Evolutionary conservation across 1,284 basidiomycete genomes (phyloP).

Genomic region (Microbotryomycetes sp.): DNA sequence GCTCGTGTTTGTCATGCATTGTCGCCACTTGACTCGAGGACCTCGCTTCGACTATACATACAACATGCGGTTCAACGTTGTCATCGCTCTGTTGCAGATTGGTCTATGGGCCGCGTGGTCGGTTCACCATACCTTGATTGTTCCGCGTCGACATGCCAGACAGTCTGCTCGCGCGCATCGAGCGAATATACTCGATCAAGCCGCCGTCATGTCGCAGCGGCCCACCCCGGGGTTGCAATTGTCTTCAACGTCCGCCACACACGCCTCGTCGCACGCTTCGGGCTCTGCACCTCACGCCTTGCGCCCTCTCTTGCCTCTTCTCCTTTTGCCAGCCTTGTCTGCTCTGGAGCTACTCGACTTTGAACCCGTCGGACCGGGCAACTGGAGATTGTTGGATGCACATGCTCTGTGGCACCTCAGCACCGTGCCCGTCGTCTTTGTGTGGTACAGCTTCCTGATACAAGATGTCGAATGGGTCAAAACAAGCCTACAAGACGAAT

Average conservation of each 20-base stretch:
- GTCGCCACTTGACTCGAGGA: conserved; percentile 62
- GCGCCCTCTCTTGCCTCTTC: conserved; percentile 43
- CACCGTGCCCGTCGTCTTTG: conserved; percentile 67
- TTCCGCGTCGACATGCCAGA: not conserved
- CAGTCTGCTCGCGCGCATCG: not conserved
- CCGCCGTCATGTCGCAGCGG: not conserved
- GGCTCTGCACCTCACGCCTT: conserved; percentile 36
- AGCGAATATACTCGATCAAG: not conserved
- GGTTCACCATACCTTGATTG: conserved; percentile 37
- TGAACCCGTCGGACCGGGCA: conserved; percentile 49
- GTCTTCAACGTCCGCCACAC: conserved; percentile 51
- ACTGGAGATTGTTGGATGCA: conserved; percentile 67
- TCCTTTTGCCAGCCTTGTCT: conserved; percentile 65
- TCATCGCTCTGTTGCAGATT: conserved; percentile 62
- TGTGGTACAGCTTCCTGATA: conserved; percentile 78
- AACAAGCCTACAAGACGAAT: too few relatives aligned
- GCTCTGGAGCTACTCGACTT: conserved; percentile 88
- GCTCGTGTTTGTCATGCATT: conserved; percentile 56
- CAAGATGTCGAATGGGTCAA: conserved; percentile 50
- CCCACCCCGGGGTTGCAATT: conserved; percentile 43
- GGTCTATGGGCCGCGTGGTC: conserved; percentile 74
- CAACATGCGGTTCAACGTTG: conserved; percentile 81
- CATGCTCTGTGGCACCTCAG: conserved; percentile 90
- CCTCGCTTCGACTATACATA: conserved; percentile 90
- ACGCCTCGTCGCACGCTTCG: conserved; percentile 43